Percentiles rank a stretch among this genome's conserved stretches.
phyloP scores from a whole-genome alignment of 2,329 filamentous ascomycete genomes.

The Didymella arachidicola region DNA sequence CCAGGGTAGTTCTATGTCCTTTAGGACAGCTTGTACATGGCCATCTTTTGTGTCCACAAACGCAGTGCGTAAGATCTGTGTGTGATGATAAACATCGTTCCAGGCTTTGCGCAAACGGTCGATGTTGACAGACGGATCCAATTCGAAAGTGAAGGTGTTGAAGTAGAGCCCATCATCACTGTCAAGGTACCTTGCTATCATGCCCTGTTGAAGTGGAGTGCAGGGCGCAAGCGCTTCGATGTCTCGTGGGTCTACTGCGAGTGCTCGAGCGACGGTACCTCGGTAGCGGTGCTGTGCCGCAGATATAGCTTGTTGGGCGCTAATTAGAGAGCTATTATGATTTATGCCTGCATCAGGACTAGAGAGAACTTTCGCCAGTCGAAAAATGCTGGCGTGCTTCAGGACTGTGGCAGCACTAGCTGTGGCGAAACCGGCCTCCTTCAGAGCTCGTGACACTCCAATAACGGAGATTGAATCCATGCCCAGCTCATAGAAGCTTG shows the following conservation, averaged over 20 bases:
- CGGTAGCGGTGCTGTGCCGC: conserved; percentile 71
- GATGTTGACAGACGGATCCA: conserved; percentile 59
- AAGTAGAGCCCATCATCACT: conserved; percentile 72
- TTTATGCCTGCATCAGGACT: conserved; percentile 10
- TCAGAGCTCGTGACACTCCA: conserved; percentile 70
- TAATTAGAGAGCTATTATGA: conserved; percentile 50
- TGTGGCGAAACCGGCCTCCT: conserved; percentile 65
- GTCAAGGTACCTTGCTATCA: conserved; percentile 74
- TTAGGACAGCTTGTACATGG: conserved; percentile 74
- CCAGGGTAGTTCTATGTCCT: conserved; percentile 40
- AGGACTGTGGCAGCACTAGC: conserved; percentile 73
- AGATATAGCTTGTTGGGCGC: conserved; percentile 67
- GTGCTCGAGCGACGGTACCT: conserved; percentile 58
- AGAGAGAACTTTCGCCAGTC: conserved; percentile 49
- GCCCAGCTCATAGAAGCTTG: conserved; percentile 84
- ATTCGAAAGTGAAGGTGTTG: conserved; percentile 71
- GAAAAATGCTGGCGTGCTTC: conserved; percentile 58
- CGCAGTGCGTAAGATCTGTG: conserved; percentile 73
- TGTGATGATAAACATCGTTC: conserved; percentile 58
- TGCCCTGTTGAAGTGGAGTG: conserved; percentile 85
- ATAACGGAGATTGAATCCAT: conserved; percentile 88
- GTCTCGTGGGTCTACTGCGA: conserved; percentile 60
- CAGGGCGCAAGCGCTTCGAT: conserved; percentile 82
- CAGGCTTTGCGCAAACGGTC: conserved; percentile 65
- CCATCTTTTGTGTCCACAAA: conserved; percentile 80